Evolutionary conservation across 1,139 yeast species (phyloP).

Genomic region (Saccharomyces hybrid): DNA sequence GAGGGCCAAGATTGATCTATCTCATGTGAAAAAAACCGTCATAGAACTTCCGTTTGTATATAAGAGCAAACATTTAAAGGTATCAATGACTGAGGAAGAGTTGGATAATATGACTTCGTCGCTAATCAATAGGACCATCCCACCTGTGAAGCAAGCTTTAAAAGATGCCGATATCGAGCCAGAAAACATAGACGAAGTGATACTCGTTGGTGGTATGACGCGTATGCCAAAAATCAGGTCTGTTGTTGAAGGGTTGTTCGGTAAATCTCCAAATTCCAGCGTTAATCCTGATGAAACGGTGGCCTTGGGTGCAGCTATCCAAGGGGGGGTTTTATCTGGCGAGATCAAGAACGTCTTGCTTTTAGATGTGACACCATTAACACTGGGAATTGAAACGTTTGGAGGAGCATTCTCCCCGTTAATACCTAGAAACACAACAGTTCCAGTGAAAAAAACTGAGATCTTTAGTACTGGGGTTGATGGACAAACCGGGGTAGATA

Average conservation of each 20-base stretch:
- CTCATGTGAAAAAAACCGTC: conserved; percentile 49
- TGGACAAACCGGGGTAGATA: conserved; percentile 73
- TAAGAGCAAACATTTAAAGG: conserved; percentile 43
- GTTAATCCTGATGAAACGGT: conserved; percentile 84
- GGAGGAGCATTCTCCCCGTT: conserved; percentile 76
- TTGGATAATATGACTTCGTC: conserved; percentile 56
- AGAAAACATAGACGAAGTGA: conserved; percentile 60
- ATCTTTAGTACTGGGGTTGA: conserved; percentile 79
- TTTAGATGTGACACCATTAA: conserved; percentile 70
- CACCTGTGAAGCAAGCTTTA: conserved; percentile 59
- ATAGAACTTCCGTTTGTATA: conserved; percentile 58
- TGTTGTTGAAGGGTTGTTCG: conserved; percentile 50
- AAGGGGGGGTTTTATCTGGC: conserved; percentile 71
- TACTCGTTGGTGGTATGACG: conserved; percentile 80
- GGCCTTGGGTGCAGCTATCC: conserved; percentile 79
- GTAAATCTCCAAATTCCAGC: conserved; percentile 51
- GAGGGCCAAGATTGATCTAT: conserved; percentile 59
- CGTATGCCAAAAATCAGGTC: conserved; percentile 69
- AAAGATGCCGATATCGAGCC: conserved; percentile 60
- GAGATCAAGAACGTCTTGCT: conserved; percentile 62
- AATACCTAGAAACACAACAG: conserved; percentile 67
- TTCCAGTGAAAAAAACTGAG: conserved; percentile 66
- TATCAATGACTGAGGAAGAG: conserved; percentile 52
- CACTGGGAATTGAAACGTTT: conserved; percentile 73
- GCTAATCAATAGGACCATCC: conserved; percentile 53